Base-by-base conservation (phyloP, 306 rosid species). In the Glycine tomentella region DNA sequence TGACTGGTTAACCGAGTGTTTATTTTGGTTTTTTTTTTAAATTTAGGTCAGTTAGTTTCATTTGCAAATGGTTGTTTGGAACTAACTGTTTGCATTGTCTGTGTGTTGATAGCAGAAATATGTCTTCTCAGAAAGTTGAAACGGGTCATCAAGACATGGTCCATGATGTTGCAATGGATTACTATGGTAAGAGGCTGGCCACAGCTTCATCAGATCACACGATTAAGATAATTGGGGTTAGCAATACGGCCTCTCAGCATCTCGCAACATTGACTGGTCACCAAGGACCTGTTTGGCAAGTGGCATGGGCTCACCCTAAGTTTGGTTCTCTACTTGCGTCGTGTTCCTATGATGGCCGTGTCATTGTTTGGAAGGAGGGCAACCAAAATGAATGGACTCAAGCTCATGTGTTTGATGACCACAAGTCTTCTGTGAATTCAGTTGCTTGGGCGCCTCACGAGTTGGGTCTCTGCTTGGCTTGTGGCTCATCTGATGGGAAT, bases 371-470 rank as follows among this genome's bases (percentile, higher is more conserved):
- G 98, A 93, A 93, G 82, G 98, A 93, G 87, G 97, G 94, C 48
- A 93, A 90, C 81, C 97, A 57, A 68, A 90, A 91, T 8, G 94
- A 91, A 69, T 93, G 98, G 98, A 75, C 68, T 15, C 97, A 90
- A 68, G 97, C 88, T 56, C 92, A 89, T 79, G 83, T 93, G 49
- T 93, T 93, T 36, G 88, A 84, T 57, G 94, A 93, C 8, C 94
- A 87, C 84, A 93, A 90, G 56, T 86, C 97, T 0, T 91, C 97
- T 7, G 97, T 93, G 63, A 93, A 93, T 82, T 91, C 97, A 0
- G 84, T 93, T 55, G 92, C 93, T 63, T 95, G 98, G 98, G 98
- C 98, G 0, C 97, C 98, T 10, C 97, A 95, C 10, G 98, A 95
- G 82, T 84, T 89, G 56, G 97, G 98, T 71, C 97, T 91, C 9